These are phyloP conservation scores for Podospora pseudopauciseta DNA, from an alignment of 495 filamentous ascomycete genomes.

Conservation along the genomic window DNA sequence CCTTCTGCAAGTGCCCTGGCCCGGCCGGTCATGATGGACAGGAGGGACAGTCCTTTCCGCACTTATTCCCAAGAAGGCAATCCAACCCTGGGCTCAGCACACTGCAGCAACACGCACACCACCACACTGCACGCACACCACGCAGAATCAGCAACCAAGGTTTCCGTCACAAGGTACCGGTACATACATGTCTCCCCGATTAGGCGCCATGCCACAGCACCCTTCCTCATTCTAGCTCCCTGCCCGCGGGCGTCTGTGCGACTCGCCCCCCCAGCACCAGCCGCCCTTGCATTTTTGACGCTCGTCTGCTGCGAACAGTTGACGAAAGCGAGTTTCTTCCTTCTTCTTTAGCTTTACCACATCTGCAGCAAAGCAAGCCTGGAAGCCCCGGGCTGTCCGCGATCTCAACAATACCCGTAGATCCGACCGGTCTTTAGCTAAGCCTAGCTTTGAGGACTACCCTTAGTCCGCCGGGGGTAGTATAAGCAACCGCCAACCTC, in stretches of 20 bases:
- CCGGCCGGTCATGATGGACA: constrained; percentile 24
- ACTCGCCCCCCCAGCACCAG: constrained; percentile 10
- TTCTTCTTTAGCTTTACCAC: neutral
- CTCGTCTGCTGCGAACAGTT: constrained; percentile 18
- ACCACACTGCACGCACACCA: neutral
- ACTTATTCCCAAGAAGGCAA: constrained; percentile 20
- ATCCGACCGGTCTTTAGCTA: neutral
- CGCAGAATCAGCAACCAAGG: neutral
- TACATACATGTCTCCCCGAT: constrained; percentile 19
- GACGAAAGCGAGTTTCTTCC: constrained; percentile 4
- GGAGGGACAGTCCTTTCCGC: constrained; percentile 25
- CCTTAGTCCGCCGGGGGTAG: neutral
- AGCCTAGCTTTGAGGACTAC: neutral
- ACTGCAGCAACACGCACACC: neutral
- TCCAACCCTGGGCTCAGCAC: constrained; percentile 12
- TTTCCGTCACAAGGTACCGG: constrained; percentile 20
- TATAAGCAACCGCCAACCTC: neutral
- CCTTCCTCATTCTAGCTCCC: constrained; percentile 13
- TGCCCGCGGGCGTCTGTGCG: constrained; percentile 21
- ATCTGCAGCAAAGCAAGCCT: neutral
- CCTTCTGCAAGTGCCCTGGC: constrained; percentile 32
- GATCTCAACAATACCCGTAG: neutral
- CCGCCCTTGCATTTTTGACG: constrained; percentile 14
- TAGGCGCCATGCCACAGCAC: constrained; percentile 19
- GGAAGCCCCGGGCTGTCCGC: constrained; percentile 1